phyloP scores from a whole-genome alignment of 805 yeast species.

The Barnettozyma californica region DNA sequence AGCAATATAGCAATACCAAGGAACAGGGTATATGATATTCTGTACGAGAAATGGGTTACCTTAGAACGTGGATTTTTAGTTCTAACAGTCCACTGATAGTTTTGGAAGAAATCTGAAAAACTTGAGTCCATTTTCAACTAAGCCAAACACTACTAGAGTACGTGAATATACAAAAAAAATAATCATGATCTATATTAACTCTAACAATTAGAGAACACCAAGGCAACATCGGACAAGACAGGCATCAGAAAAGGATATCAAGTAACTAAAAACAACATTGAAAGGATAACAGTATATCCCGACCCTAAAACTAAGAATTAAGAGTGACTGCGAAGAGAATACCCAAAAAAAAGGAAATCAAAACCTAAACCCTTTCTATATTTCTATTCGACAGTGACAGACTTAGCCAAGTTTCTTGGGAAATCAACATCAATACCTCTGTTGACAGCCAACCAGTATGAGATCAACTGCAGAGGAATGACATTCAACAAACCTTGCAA shows the following conservation, averaged over 20 bases:
- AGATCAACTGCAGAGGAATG: slow-evolving; percentile 90
- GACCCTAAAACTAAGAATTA: not conserved
- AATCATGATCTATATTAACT: not conserved
- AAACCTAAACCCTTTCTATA: not conserved
- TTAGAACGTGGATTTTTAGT: too few relatives aligned
- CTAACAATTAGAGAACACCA: not conserved
- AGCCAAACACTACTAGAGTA: too few relatives aligned
- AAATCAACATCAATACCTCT: slow-evolving; percentile 96
- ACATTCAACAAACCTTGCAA: slow-evolving; percentile 94
- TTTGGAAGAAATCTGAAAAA: too few relatives aligned
- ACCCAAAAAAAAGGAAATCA: too few relatives aligned
- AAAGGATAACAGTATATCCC: not conserved
- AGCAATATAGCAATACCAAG: too few relatives aligned
- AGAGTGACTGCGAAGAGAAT: not conserved
- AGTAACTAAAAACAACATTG: not conserved
- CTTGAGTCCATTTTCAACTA: too few relatives aligned
- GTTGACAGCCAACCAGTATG: slow-evolving; percentile 94
- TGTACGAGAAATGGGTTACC: too few relatives aligned
- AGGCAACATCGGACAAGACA: not conserved
- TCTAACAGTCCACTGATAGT: too few relatives aligned
- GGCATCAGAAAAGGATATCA: not conserved
- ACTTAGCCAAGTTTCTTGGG: slow-evolving; percentile 97
- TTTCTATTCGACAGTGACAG: slow-evolving; percentile 85
- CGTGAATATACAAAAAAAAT: too few relatives aligned
- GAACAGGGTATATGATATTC: too few relatives aligned